Evolutionary conservation across 2,329 filamentous ascomycete species (phyloP).

Genomic region (Rugonectria rugulosa): DNA sequence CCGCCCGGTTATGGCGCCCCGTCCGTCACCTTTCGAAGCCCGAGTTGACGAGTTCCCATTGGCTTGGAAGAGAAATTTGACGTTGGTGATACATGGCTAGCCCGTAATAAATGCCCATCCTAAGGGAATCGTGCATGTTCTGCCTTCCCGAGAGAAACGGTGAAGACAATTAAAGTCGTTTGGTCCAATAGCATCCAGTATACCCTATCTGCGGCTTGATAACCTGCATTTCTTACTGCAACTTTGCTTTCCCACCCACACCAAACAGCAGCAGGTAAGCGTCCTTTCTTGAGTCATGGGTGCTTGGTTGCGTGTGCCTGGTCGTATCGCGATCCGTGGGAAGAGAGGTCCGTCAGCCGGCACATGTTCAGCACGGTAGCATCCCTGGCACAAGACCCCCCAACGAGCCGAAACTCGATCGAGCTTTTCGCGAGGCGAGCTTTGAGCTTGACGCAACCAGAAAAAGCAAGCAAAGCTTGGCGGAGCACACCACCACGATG

Average conservation of each 20-base stretch:
- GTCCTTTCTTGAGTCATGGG: slow-evolving; percentile 34
- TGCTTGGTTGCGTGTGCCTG: slow-evolving; percentile 19
- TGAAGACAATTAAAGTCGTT: slow-evolving; percentile 16
- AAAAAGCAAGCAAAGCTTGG: slow-evolving; percentile 4
- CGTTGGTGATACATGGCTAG: no score
- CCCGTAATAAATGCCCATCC: slow-evolving; percentile 24
- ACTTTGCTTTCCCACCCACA: slow-evolving; percentile 10
- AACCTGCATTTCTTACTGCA: no score
- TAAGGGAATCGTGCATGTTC: slow-evolving; percentile 26
- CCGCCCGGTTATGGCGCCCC: slow-evolving; percentile 20
- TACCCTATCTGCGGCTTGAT: slow-evolving; percentile 19
- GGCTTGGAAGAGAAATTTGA: no score
- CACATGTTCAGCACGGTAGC: slow-evolving; percentile 24
- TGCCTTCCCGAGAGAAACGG: slow-evolving; percentile 31
- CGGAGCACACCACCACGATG: slow-evolving; percentile 33
- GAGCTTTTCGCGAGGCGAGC: slow-evolving; percentile 16
- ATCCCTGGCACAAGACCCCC: slow-evolving; percentile 28
- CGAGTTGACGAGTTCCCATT: slow-evolving; percentile 20
- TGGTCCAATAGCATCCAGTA: slow-evolving; percentile 31
- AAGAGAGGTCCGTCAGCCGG: slow-evolving; percentile 34
- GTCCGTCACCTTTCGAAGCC: slow-evolving; percentile 22
- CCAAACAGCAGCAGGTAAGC: slow-evolving; percentile 25
- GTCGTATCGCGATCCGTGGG: slow-evolving; percentile 16
- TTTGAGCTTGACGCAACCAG: no score
- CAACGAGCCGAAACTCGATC: slow-evolving; percentile 28